Evolutionary conservation across 2,329 filamentous ascomycete genomes (phyloP).

Genomic region (Aspergillus jensenii): DNA sequence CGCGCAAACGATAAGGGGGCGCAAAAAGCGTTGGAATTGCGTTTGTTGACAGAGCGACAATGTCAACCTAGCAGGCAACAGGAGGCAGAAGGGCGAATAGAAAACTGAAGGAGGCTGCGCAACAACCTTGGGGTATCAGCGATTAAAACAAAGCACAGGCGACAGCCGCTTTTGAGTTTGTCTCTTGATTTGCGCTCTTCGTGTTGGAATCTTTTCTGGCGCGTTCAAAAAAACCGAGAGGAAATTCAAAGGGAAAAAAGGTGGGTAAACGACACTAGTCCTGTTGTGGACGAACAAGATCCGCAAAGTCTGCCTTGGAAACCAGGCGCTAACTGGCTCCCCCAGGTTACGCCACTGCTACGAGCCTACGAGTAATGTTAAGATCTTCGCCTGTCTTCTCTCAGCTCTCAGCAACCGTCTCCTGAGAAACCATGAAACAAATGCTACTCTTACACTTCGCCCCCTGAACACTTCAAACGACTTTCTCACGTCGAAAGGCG

Average conservation of each 20-base stretch:
- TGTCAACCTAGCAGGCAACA: constrained; percentile 7
- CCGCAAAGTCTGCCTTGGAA: constrained; percentile 11
- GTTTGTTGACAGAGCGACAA: constrained; percentile 16
- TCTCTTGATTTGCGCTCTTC: constrained; percentile 2
- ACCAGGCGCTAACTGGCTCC: constrained; percentile 11
- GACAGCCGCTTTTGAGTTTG: neutral
- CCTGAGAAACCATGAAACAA: neutral
- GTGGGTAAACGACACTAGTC: constrained; percentile 12
- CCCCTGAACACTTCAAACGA: neutral
- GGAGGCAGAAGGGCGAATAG: constrained; percentile 4
- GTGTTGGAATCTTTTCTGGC: constrained; percentile 9
- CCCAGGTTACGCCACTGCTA: neutral
- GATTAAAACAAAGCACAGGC: neutral
- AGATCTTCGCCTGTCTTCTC: neutral
- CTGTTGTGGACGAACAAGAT: constrained; percentile 4
- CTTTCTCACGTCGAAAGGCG: neutral
- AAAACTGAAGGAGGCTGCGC: constrained; percentile 5
- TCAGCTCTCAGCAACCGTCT: neutral
- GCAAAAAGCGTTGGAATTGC: neutral
- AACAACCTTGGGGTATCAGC: neutral
- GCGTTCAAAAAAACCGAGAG: constrained; percentile 14
- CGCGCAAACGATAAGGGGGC: neutral
- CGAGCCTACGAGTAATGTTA: too few relatives aligned
- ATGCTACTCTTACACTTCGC: neutral
- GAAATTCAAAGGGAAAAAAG: constrained; percentile 10